Base-by-base conservation (phyloP, 768 basidiomycete genomes). In the Coprinopsis sp. region DNA sequence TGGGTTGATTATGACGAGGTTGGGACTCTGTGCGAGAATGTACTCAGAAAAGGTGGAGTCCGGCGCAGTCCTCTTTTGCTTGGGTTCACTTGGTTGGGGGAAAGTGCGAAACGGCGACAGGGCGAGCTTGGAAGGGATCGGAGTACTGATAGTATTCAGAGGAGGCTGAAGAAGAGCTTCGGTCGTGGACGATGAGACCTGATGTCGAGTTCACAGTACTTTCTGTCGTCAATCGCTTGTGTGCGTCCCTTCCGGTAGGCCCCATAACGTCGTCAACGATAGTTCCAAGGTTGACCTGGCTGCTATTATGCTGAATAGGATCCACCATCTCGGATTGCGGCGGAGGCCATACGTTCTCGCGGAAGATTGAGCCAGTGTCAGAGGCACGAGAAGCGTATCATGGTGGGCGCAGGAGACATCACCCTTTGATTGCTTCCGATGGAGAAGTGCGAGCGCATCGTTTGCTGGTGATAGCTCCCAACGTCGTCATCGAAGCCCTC, bases 211-310 rank as follows among this genome's bases (percentile, higher is more conserved):
- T 33, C 16, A 42, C 14, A 18, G 21, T 49, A 24, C 27, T 37
- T 12, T 34, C 39, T 18, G 47, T 49, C 11, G 14, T 23, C 18
- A 22, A 19, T 22, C 47, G 13, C 18, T 8, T 33, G 21, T 49
- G 47, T 3, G 19, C 4, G 6, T 24, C 13, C 8, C 10, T 21
- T 7, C 21, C 28, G n/a, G 37, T 21, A 7, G 71, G 68, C 2
- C 76, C 76, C 76, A 77, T 77, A 1, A 77, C 68, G 38, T 75
- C 68, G 45, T 74, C 67, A 7, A 77, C 69, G 37, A 78, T 75
- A 7, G 53, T 61, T n/a, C 60, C 44, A 7, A 74, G 47, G 22
- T 71, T 64, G 21, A 66, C 62, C 23, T 67, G 59, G 41, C 62
- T 65, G 46, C 60, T 67, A 23, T 47, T 18, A 33, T 58, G 52